phyloP scores from a whole-genome alignment of 2,329 filamentous ascomycete genomes.

The Pseudogymnoascus sp. region DNA sequence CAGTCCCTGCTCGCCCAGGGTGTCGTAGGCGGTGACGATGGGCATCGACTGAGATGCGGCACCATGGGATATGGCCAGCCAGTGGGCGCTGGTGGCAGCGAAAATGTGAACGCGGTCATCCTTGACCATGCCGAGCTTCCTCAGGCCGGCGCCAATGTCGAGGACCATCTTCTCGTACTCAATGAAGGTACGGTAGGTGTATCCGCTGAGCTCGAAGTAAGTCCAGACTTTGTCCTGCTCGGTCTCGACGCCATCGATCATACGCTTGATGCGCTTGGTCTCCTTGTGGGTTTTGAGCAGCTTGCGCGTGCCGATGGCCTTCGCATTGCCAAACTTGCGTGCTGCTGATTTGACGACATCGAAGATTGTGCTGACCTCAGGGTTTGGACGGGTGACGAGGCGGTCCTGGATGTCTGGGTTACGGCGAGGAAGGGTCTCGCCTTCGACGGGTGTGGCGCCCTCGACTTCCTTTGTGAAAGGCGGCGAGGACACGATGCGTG shows the following conservation, averaged over 20 bases:
- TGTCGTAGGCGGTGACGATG: conserved; percentile 92
- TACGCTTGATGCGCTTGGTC: conserved; percentile 57
- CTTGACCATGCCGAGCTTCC: conserved; percentile 62
- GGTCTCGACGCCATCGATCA: conserved; percentile 69
- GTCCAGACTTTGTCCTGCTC: conserved; percentile 83
- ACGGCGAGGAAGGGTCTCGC: conserved; percentile 60
- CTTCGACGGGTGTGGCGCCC: conserved; percentile 47
- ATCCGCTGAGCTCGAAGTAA: conserved; percentile 74
- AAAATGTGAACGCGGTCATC: conserved; percentile 71
- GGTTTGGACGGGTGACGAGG: conserved; percentile 45
- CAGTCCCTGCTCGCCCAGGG: conserved; percentile 73
- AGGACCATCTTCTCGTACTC: conserved; percentile 67
- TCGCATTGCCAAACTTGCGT: conserved; percentile 55
- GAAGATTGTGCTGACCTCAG: conserved; percentile 60
- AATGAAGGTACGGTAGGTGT: conserved; percentile 68
- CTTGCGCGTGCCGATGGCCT: conserved; percentile 61
- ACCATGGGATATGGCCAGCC: conserved; percentile 43
- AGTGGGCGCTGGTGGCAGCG: conserved; percentile 45
- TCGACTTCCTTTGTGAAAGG: conserved; percentile 54
- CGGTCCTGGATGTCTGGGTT: conserved; percentile 49
- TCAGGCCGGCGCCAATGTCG: conserved; percentile 60
- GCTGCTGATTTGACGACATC: conserved; percentile 66
- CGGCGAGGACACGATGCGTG: conserved; percentile 32
- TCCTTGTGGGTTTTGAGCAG: conserved; percentile 71
- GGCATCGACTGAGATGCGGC: conserved; percentile 73